A percentile compares a stretch with the other conserved stretches of the same genome.
Evolutionary conservation across 148 eudicot genomes (phyloP).

Genomic region (Rhododendron williamsianum): DNA sequence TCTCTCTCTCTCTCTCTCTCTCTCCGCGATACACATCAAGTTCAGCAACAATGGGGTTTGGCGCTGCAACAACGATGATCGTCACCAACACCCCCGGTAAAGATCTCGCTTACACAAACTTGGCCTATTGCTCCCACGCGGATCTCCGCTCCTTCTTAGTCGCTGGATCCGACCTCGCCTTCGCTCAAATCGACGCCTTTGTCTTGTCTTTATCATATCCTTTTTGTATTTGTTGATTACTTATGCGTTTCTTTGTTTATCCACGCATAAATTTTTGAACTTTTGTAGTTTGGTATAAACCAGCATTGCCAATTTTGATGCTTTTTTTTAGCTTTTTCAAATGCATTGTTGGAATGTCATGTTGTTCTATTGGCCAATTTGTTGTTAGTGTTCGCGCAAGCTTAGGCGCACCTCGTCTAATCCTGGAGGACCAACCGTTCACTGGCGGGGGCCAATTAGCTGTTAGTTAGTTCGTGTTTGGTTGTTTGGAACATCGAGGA

Average conservation of each 20-base stretch:
- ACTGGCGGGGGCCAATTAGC: not conserved
- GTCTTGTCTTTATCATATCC: slow-evolving; percentile 71
- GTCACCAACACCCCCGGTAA: slow-evolving; percentile 58
- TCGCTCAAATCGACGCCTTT: slow-evolving; percentile 42
- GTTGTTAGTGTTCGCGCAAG: not conserved
- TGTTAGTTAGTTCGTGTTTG: not conserved
- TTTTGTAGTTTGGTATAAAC: not conserved
- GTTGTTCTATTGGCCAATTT: not conserved
- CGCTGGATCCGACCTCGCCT: slow-evolving; percentile 46
- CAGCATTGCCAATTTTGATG: not conserved
- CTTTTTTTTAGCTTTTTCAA: not conserved
- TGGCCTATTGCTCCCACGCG: slow-evolving; percentile 48
- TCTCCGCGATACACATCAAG: not conserved
- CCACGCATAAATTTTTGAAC: too few relatives aligned
- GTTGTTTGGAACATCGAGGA: not conserved
- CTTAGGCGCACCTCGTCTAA: too few relatives aligned
- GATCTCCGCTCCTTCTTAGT: slow-evolving; percentile 48
- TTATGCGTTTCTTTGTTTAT: not conserved
- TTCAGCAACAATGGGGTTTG: slow-evolving; percentile 20
- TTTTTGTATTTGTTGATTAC: slow-evolving; percentile 8
- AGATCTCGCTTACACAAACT: slow-evolving; percentile 58
- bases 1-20: slow-evolving; percentile 8
- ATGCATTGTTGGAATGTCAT: not conserved
- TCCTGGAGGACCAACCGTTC: too few relatives aligned
- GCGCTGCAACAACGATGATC: slow-evolving; percentile 34